phyloP scores from a whole-genome alignment of 768 basidiomycete genomes.

The Psilocybe cubensis region DNA sequence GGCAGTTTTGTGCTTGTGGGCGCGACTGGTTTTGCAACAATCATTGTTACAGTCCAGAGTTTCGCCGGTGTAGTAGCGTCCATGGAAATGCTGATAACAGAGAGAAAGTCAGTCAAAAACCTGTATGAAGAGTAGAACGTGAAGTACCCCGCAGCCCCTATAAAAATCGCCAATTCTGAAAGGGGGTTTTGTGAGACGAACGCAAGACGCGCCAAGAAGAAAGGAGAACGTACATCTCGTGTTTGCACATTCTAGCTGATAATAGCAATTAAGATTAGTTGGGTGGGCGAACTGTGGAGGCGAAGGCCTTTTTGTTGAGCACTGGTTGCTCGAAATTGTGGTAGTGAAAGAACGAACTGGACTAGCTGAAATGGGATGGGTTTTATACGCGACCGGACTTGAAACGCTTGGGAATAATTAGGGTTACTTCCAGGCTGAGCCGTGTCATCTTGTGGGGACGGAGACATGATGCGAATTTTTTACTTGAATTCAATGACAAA shows the following conservation, averaged over 20 bases:
- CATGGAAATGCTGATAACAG: slow-evolving; percentile 51
- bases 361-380: slow-evolving; percentile 3
- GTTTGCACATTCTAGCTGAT: slow-evolving; percentile 37
- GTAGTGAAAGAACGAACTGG: slow-evolving; percentile 11
- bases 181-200: slow-evolving; percentile 6
- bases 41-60: slow-evolving; percentile 40
- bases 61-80: slow-evolving; percentile 51
- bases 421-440: slow-evolving; percentile 24
- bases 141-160: slow-evolving; percentile 52
- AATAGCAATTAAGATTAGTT: slow-evolving; percentile 12
- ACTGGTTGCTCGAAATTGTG: slow-evolving; percentile 3
- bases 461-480: slow-evolving; percentile 28
- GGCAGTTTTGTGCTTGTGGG: slow-evolving; percentile 48
- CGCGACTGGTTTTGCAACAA: slow-evolving; percentile 41
- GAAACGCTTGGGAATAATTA: slow-evolving; percentile 29
- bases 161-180: slow-evolving; percentile 51
- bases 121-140: neutral
- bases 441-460: slow-evolving; percentile 27
- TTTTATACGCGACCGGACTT: slow-evolving; percentile 27
- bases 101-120: slow-evolving; percentile 15
- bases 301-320: slow-evolving; percentile 12
- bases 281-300: neutral
- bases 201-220: neutral
- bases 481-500: slow-evolving; percentile 24
- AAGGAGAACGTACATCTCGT: slow-evolving; percentile 37